Evolutionary conservation across 192 early-diverging fungal species (phyloP), one percentile per base, ranked within the genome.

Genomic region (Phlyctochytrium planicorne): DNA sequence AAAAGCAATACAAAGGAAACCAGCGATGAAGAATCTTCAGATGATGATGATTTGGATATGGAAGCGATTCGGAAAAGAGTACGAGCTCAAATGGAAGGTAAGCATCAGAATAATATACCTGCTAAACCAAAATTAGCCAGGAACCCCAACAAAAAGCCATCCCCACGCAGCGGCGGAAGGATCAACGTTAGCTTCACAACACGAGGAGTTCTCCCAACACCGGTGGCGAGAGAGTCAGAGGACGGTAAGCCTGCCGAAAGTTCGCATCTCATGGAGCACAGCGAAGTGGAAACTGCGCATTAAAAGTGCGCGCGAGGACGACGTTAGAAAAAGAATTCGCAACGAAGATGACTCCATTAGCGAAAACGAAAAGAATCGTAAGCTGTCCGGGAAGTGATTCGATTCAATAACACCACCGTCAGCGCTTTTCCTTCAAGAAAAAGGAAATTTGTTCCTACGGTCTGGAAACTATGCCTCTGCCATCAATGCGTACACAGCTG

Each of bases 391-490:
- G 55, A n/a, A n/a, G n/a, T n/a, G n/a, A n/a, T n/a, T n/a, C 25
- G 16, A 57, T 6, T 57, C 16, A 20, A 17, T 33, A 53, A 17
- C 16, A 53, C 0, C 32, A 30, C 2, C 34, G 61, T 23, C 55
- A 75, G 73, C 78, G 0, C 37, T 73, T 10, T 78, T 77, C 6
- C 71, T 88, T 56, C 90, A 88, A 56, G 86, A 88, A 17, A 85
- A 85, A 17, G 90, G 89, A 47, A 90, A 89, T 67, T 76, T 69
- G 35, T 89, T 88, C 33, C 91, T 91, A 78, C 84, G 84, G 47
- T 64, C 76, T 0, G 82, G 84, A 50, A 80, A 85, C 55, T 80
- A 79, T 52, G 78, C 80, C 4, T 80, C 83, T 53, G 90, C 91
- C n/a, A 81, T 89, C 34, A 89, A 90, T 30, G 81, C 85, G 53